Percentiles rank a stretch among this genome's conserved stretches.
Conservation (phyloP, 2,329 filamentous ascomycete species). For the Penicillium rolfsii region DNA sequence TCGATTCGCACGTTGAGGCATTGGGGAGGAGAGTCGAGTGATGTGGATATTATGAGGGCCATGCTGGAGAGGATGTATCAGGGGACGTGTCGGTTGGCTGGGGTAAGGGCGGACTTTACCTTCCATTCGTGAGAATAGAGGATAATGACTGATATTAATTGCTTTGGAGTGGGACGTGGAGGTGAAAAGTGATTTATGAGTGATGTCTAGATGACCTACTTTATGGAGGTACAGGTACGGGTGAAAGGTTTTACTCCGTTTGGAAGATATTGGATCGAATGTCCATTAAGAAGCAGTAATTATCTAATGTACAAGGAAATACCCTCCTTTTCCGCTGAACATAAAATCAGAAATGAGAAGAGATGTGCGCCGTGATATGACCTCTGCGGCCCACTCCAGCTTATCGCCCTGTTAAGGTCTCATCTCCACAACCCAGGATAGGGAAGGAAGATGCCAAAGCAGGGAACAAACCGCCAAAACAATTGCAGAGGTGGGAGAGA, state of each 20-base stretch:
- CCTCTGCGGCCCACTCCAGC: neutral
- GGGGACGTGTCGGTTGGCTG: conserved; percentile 27
- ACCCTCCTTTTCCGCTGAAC: neutral
- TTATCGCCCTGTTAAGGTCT: neutral
- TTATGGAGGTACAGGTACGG: neutral
- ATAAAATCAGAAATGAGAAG: neutral
- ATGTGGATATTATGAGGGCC: conserved; percentile 27
- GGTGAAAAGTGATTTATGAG: neutral
- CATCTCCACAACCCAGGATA: neutral
- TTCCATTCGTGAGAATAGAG: too few species aligned
- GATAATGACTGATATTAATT: too few species aligned
- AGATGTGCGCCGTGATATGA: conserved; percentile 14
- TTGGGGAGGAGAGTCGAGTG: conserved; percentile 26
- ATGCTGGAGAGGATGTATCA: conserved; percentile 30
- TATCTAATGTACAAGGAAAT: conserved; percentile 14
- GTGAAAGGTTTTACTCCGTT: neutral
- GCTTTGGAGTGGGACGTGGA: neutral
- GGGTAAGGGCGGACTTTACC: conserved; percentile 13
- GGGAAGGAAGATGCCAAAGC: conserved; percentile 7
- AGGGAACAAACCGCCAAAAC: neutral
- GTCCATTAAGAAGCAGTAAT: conserved; percentile 11
- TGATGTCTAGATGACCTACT: neutral
- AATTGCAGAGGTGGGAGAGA: neutral
- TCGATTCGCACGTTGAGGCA: conserved; percentile 23
- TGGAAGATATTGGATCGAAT: neutral